Conservation (phyloP, 805 yeast genomes). For the Priceomyces fermenticarens region DNA sequence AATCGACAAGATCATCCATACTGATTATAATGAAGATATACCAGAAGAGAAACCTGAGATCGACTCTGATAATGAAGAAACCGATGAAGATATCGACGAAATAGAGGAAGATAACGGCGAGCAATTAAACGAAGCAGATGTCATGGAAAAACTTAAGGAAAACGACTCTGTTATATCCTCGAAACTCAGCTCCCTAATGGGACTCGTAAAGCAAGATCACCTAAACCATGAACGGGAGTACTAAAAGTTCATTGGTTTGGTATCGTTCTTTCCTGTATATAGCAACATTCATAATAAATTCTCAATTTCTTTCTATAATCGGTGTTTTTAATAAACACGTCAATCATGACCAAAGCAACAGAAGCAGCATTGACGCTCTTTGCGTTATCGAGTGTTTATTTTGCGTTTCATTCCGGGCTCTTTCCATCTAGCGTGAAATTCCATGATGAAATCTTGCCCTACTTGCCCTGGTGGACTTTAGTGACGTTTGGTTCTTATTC, state of each 20-base stretch:
- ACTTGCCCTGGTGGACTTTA: constrained; percentile 67
- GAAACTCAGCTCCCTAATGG: constrained; percentile 28
- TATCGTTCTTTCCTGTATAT: too few relatives aligned
- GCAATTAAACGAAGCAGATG: constrained; percentile 19
- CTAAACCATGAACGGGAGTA: too few relatives aligned
- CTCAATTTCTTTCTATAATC: not conserved
- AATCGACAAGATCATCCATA: constrained; percentile 42
- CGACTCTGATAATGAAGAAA: constrained; percentile 12
- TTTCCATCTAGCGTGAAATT: constrained; percentile 52
- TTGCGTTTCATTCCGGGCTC: constrained; percentile 47
- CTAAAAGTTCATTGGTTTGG: too few relatives aligned
- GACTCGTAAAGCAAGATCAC: constrained; percentile 37
- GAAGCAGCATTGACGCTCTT: constrained; percentile 51
- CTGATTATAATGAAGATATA: constrained; percentile 25
- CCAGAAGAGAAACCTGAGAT: constrained; percentile 3
- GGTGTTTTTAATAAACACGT: not conserved
- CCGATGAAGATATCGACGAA: constrained; percentile 17
- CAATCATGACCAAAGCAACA: constrained; percentile 59
- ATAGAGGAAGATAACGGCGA: constrained; percentile 12
- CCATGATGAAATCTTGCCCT: constrained; percentile 57
- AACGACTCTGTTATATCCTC: constrained; percentile 35
- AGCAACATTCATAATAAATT: not conserved
- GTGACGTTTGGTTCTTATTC: constrained; percentile 70
- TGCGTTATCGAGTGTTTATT: constrained; percentile 50
- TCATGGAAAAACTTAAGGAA: constrained; percentile 33